Base-by-base conservation (phyloP, 192 early-diverging fungal species). In the Coemansia javaensis region DNA sequence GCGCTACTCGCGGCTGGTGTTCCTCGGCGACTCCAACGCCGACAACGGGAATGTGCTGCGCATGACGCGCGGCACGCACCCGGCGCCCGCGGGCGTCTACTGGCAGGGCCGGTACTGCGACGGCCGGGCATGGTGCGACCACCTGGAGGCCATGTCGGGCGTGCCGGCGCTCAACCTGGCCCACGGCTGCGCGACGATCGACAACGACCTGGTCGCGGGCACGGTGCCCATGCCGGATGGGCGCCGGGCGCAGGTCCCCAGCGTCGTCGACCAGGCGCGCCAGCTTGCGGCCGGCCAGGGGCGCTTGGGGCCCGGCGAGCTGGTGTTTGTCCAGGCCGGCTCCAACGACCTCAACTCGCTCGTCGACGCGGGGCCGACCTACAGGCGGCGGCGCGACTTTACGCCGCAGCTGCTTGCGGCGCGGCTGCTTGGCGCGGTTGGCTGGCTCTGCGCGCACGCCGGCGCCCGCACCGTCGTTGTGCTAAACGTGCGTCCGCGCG, bases 291-390 rank as follows among this genome's bases (percentile, higher is more conserved):
- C 17, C 3, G 39, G 44, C 31, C 40, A 38, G 4, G 53, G 46
- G 22, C 28, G 36, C 0, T 46, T 73, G 25, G 25, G 28, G 5
- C 27, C 53, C 20, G 36, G 17, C 22, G 70, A 74, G 5, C 49
- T 74, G 15, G 70, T 63, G 38, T 64, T 74, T 58, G 32, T 66
- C 5, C 64, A 66, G 33, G 63, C 48, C 2, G 70, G 70, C 3
- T 66, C 70, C 8, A 74, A 74, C 38, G 70, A 74, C 34, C 42
- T 74, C 31, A 66, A 74, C 25, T 56, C 70, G 15, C 54, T 74
- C 6, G 32, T 74, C 1, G 46, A 48, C 31, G 44, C 28, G 0
- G 50, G 45, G 1, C 46, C 49, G 7, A 45, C 54, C 17, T 63
- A 63, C 23, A 16, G 15, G 7, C 49, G 31, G 25, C 58, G 58